phyloP scores from a whole-genome alignment of 2,329 filamentous ascomycete genomes.

The Fusarium sp. region DNA sequence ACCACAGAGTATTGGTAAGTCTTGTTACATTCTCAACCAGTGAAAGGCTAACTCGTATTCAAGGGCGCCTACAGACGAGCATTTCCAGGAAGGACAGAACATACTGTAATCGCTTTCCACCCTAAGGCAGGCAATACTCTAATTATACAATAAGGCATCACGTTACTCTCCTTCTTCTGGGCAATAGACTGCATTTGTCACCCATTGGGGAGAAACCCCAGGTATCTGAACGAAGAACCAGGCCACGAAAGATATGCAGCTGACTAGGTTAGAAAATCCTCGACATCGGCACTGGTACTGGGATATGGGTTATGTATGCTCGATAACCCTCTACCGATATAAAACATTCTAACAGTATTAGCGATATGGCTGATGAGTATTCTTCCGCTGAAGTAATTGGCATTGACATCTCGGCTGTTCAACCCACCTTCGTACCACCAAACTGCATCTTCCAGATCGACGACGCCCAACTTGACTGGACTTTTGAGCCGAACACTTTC shows the following conservation, averaged over 20 bases:
- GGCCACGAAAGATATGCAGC: not conserved
- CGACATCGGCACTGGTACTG: conserved; percentile 69
- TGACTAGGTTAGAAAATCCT: conserved; percentile 47
- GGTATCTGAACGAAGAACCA: not conserved
- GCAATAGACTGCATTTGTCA: conserved; percentile 53
- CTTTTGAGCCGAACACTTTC: conserved; percentile 56
- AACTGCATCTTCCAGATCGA: conserved; percentile 52
- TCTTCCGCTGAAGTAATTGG: conserved; percentile 49
- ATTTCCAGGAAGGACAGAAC: conserved; percentile 29
- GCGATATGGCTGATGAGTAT: conserved; percentile 48
- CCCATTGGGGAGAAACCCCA: conserved; percentile 23
- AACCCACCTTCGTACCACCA: conserved; percentile 48
- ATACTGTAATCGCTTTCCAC: not conserved
- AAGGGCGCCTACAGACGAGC: conserved; percentile 36
- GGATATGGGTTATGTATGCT: conserved; percentile 61
- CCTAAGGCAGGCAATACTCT: not conserved
- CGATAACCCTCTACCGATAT: too few relatives aligned
- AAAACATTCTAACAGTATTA: not conserved
- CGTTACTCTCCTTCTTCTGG: conserved; percentile 43
- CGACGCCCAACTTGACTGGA: conserved; percentile 57
- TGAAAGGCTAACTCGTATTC: not conserved
- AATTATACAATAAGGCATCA: conserved; percentile 19
- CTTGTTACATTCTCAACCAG: not conserved
- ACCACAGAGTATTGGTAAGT: conserved; percentile 47
- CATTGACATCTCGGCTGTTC: conserved; percentile 52